Percentiles rank a stretch among this genome's conserved stretches.
phyloP scores from a whole-genome alignment of 805 yeast species.

The Ogataea dorogensis region DNA sequence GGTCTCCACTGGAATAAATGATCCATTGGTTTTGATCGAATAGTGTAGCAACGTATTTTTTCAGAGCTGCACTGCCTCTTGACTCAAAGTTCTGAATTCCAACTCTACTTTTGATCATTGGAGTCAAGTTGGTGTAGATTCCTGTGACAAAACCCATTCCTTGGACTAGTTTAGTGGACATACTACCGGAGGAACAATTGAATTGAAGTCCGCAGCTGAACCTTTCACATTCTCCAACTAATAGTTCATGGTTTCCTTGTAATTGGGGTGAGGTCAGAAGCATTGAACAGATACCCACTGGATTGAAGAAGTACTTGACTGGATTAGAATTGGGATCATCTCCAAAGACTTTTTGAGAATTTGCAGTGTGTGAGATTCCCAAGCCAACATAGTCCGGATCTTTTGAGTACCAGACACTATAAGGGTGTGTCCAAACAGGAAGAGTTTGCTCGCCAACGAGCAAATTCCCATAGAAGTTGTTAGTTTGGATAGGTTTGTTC shows the following conservation, averaged over 20 bases:
- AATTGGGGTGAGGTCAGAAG: slow-evolving; percentile 49
- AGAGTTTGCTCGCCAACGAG: slow-evolving; percentile 62
- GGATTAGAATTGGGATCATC: slow-evolving; percentile 51
- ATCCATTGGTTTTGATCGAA: slow-evolving; percentile 62
- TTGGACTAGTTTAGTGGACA: slow-evolving; percentile 59
- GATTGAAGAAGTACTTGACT: slow-evolving; percentile 57
- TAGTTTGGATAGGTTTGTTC: slow-evolving; percentile 62
- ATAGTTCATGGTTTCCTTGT: slow-evolving; percentile 22
- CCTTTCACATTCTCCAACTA: slow-evolving; percentile 33
- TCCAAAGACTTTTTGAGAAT: slow-evolving; percentile 64
- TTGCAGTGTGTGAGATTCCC: slow-evolving; percentile 63
- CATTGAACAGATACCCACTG: slow-evolving; percentile 65
- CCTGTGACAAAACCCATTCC: slow-evolving; percentile 83
- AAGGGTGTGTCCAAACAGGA: slow-evolving; percentile 83
- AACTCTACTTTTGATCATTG: slow-evolving; percentile 57
- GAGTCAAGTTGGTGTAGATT: slow-evolving; percentile 48
- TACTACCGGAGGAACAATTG: slow-evolving; percentile 31
- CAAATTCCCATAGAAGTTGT: slow-evolving; percentile 75
- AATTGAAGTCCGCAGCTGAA: slow-evolving; percentile 37
- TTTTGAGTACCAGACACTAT: slow-evolving; percentile 63
- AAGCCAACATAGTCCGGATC: slow-evolving; percentile 49
- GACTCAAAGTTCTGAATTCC: slow-evolving; percentile 55
- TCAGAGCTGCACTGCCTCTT: slow-evolving; percentile 39
- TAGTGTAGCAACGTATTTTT: slow-evolving; percentile 55
- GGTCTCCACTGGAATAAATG: slow-evolving; percentile 42